Conservation (phyloP, 2,329 filamentous ascomycete genomes). For the Phyllosticta citribraziliensis region DNA sequence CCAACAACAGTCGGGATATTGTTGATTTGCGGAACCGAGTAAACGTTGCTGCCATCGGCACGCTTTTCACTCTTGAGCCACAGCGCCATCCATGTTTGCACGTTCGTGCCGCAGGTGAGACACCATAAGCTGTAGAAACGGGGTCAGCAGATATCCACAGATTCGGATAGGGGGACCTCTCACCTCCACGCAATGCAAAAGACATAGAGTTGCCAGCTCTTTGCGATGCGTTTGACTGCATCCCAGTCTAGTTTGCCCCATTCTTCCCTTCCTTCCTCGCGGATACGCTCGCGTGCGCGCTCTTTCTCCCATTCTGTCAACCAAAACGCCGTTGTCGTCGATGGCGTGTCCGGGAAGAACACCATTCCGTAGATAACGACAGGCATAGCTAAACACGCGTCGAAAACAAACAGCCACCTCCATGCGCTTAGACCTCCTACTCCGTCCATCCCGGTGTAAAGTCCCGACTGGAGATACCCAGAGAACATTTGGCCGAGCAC, state of each 20-base stretch:
- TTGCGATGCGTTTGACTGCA: slow-evolving; percentile 30
- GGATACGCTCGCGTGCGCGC: slow-evolving; percentile 16
- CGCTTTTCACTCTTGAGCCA: slow-evolving; percentile 29
- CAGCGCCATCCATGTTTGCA: slow-evolving; percentile 31
- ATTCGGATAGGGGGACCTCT: background rate
- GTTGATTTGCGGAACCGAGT: slow-evolving; percentile 34
- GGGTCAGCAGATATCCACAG: background rate
- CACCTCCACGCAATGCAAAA: slow-evolving; percentile 27
- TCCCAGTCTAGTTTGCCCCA: slow-evolving; percentile 28
- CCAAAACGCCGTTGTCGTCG: slow-evolving; percentile 34
- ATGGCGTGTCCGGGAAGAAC: slow-evolving; percentile 36
- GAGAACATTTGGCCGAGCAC: slow-evolving; percentile 11
- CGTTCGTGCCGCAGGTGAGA: slow-evolving; percentile 30
- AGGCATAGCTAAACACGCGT: slow-evolving; percentile 27
- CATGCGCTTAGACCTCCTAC: slow-evolving; percentile 7
- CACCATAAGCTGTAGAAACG: slow-evolving; percentile 25
- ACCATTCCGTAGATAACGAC: slow-evolving; percentile 28
- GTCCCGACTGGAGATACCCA: slow-evolving; percentile 8
- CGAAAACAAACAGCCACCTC: slow-evolving; percentile 12
- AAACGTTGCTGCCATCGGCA: slow-evolving; percentile 12
- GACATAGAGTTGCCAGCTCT: slow-evolving; percentile 37
- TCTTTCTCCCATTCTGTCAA: slow-evolving; percentile 22
- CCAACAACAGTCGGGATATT: slow-evolving; percentile 37
- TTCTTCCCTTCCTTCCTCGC: slow-evolving; percentile 30
- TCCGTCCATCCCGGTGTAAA: slow-evolving; percentile 9